Evolutionary conservation across 495 filamentous ascomycete species (phyloP), one percentile per base, ranked within the genome.

Genomic region (Durotheca rogersii): DNA sequence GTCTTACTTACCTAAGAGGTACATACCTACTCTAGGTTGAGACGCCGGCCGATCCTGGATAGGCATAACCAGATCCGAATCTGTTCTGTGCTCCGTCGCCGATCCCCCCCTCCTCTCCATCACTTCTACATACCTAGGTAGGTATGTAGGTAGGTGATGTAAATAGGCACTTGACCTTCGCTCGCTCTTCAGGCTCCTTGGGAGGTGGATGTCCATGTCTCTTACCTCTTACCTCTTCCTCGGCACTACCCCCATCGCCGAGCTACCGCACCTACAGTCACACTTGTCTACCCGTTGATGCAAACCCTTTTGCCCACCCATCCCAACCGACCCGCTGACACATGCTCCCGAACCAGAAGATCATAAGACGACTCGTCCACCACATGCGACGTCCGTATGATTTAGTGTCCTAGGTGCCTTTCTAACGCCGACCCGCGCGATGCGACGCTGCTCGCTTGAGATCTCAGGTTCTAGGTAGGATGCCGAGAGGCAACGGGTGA

Each of bases 231-330:
- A 49, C 44, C 16, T 45, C 19, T 29, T 47, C 18, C 9, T n/a
- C n/a, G n/a, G n/a, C n/a, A n/a, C n/a, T n/a, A n/a, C n/a, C n/a
- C n/a, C n/a, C n/a, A n/a, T n/a, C n/a, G n/a, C n/a, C n/a, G n/a
- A n/a, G n/a, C n/a, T n/a, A n/a, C n/a, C n/a, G n/a, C n/a, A n/a
- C n/a, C n/a, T n/a, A 39, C 39, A 33, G 20, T 34, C 30, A 50
- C 29, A 30, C 38, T 30, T 29, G 21, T 16, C 39, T 12, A 40
- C 14, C 29, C 2, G 30, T 50, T 19, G 33, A 44, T 21, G 29
- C 40, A 41, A 44, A 45, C 44, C n/a, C 23, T 50, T 56, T 51
- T 46, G 31, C n/a, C 39, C 35, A 20, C 46, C 36, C 23, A 45
- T 23, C 21, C 36, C 21, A 40, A 20, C 40, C 50, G 40, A 56